Evolutionary conservation across 495 filamentous ascomycete genomes (phyloP).

Genomic region (Lasiosphaeria miniovina): DNA sequence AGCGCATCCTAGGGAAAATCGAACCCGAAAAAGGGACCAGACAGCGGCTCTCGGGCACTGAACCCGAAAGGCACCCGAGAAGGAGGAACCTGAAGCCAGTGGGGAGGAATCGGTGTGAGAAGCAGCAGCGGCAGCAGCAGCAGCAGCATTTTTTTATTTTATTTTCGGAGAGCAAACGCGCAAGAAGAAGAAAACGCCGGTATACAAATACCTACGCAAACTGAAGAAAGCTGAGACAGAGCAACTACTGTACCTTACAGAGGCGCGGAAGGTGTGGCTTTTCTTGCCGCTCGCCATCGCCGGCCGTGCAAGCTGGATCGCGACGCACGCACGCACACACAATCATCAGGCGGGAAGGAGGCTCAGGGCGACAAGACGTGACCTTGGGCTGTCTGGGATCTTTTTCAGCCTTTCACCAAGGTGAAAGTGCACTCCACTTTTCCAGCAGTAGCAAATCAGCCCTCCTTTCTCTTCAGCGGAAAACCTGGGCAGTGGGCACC

Average conservation of each 20-base stretch:
- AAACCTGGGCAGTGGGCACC: slow-evolving; percentile 9
- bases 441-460: slow-evolving; percentile 10
- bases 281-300: not conserved
- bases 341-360: not conserved
- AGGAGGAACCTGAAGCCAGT: not conserved
- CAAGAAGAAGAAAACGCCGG: not conserved
- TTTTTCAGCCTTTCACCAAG: slow-evolving; percentile 2
- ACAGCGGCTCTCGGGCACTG: not conserved
- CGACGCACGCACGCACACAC: slow-evolving; percentile 2
- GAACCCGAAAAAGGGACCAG: not conserved
- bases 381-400: not conserved
- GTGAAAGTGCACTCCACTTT: slow-evolving; percentile 10
- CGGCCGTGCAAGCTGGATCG: not conserved
- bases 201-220: not conserved
- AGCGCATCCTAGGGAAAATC: not conserved
- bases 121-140: not conserved
- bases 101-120: not conserved
- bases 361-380: too few relatives aligned
- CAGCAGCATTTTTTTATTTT: not conserved
- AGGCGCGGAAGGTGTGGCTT: not conserved
- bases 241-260: too few relatives aligned
- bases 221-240: too few relatives aligned
- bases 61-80: not conserved
- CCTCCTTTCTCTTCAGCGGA: slow-evolving; percentile 7
- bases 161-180: not conserved